These are phyloP conservation scores for Mucor mucedo DNA, from an alignment of 371 early-diverging fungal genomes.

Conservation along the genomic window DNA sequence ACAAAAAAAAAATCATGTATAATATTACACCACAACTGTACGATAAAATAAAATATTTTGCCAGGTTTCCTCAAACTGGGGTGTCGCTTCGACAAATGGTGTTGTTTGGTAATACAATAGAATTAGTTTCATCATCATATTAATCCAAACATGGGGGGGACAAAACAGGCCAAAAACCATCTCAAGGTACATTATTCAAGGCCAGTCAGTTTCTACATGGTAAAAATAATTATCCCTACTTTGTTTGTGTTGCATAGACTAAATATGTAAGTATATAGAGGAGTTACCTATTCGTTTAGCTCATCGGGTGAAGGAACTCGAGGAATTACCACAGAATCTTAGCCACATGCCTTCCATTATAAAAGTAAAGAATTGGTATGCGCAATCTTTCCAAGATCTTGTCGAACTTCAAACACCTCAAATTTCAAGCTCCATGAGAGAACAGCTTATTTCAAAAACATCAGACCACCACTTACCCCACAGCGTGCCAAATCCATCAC, in stretches of 20 bases:
- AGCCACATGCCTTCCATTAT: slow-evolving; percentile 88
- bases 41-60: slow-evolving; percentile 76
- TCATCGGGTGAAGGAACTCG: slow-evolving; percentile 94
- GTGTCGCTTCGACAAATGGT: slow-evolving; percentile 88
- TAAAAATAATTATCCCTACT: slow-evolving; percentile 20
- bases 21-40: slow-evolving; percentile 68
- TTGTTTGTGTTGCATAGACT: background rate
- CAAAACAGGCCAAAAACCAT: slow-evolving; percentile 76
- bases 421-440: slow-evolving; percentile 45
- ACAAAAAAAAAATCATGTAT: slow-evolving; percentile 39
- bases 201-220: slow-evolving; percentile 90
- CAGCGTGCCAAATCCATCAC: slow-evolving; percentile 71
- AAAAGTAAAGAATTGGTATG: slow-evolving; percentile 95
- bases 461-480: slow-evolving; percentile 38
- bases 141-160: no score
- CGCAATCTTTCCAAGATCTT: slow-evolving; percentile 84
- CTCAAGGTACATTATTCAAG: slow-evolving; percentile 82
- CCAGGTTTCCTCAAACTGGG: slow-evolving; percentile 89
- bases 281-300: slow-evolving; percentile 95
- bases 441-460: slow-evolving; percentile 27
- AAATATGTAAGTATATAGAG: slow-evolving; percentile 47
- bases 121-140: no score
- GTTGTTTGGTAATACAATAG: slow-evolving; percentile 32
- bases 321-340: slow-evolving; percentile 86
- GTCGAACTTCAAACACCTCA: slow-evolving; percentile 73